A percentile compares a stretch with the other conserved stretches of the same genome.
phyloP scores from a whole-genome alignment of 768 basidiomycete genomes.

The Leucocoprinus sp. region DNA sequence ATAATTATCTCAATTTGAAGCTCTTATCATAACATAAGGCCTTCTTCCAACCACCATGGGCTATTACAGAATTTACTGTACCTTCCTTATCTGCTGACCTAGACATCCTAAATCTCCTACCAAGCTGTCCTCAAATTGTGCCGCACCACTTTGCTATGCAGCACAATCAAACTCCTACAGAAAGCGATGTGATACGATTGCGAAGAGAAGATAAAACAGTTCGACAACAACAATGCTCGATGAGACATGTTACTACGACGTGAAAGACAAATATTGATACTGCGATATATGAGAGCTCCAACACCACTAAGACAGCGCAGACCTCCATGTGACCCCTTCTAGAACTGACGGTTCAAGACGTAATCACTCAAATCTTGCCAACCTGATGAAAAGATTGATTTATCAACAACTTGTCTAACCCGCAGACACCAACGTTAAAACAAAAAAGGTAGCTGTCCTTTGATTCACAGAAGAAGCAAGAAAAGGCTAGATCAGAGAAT shows the following conservation, averaged over 20 bases:
- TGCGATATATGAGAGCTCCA: no score
- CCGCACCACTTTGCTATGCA: no score
- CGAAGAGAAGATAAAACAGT: neutral
- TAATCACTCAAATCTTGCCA: constrained; percentile 79
- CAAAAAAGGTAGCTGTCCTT: neutral
- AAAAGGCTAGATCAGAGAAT: neutral
- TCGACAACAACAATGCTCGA: constrained; percentile 8
- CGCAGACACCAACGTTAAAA: neutral
- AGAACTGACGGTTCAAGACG: constrained; percentile 65
- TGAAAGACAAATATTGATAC: neutral
- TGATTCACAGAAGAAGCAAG: neutral
- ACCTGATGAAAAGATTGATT: constrained; percentile 29
- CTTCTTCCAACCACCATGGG: no score
- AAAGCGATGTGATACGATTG: neutral
- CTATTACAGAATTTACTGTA: no score
- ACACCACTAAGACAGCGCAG: neutral
- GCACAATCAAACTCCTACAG: no score
- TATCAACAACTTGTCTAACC: constrained; percentile 1
- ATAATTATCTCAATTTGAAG: no score
- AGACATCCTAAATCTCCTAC: no score
- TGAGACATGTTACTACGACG: constrained; percentile 2
- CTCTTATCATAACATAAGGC: no score
- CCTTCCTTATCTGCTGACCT: no score
- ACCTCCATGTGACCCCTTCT: neutral
- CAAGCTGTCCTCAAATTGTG: no score